These are phyloP conservation scores for Naegleria lovaniensis DNA, from an alignment of 208 protist species.

Conservation along the genomic window DNA sequence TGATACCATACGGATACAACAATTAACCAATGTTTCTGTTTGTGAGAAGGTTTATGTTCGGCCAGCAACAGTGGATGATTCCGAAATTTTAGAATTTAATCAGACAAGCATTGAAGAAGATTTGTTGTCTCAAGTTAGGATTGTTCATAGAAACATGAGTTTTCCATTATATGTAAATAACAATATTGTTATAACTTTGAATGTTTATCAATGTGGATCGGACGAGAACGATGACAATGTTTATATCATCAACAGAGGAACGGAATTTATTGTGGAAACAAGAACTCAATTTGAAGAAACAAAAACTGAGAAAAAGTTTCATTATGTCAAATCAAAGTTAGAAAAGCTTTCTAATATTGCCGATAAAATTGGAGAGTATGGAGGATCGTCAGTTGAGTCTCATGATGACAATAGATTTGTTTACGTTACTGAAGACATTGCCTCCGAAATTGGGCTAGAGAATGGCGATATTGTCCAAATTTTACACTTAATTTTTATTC, in stretches of 20 bases:
- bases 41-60: constrained; percentile 60
- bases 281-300: not conserved
- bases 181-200: not conserved
- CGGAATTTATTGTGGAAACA: constrained; percentile 16
- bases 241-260: not conserved
- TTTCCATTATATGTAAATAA: constrained; percentile 50
- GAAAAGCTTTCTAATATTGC: not conserved
- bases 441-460: not conserved
- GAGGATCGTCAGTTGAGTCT: not conserved
- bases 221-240: not conserved
- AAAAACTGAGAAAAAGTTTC: not conserved
- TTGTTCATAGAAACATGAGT: constrained; percentile 56
- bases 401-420: not conserved
- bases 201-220: not conserved
- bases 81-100: constrained; percentile 80
- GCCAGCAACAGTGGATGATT: constrained; percentile 73
- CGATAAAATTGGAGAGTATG: not conserved
- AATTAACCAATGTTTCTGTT: not conserved
- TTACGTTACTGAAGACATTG: not conserved
- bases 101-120: constrained; percentile 64
- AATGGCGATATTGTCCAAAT: constrained; percentile 21
- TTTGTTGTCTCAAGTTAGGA: constrained; percentile 69
- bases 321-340: not conserved
- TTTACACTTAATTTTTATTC: not conserved
- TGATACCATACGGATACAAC: not conserved